A percentile compares a stretch with the other conserved stretches of the same genome.
Evolutionary conservation across 345 rosid genomes (phyloP).

Genomic region (Citrus trifoliata): DNA sequence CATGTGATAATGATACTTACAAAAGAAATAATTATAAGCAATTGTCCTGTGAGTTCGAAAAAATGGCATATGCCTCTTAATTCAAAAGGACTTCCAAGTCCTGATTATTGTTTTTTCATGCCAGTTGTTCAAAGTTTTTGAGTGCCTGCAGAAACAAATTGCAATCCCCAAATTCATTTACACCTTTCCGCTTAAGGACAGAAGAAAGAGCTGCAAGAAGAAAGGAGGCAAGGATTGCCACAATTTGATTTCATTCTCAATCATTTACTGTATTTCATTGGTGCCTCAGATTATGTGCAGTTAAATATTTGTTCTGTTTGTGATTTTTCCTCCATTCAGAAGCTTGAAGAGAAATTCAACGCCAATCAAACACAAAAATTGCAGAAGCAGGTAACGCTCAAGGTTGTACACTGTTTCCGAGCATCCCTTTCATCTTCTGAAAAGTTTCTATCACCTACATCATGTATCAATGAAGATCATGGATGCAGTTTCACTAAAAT

Average conservation of each 20-base stretch:
- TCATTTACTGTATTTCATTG: background rate
- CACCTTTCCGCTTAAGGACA: slow-evolving; percentile 67
- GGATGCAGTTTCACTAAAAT: background rate
- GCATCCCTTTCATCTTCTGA: background rate
- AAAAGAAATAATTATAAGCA: background rate
- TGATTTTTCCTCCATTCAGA: slow-evolving; percentile 34
- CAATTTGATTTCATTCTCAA: background rate
- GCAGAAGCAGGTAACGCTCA: slow-evolving; percentile 47
- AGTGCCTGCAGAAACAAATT: slow-evolving; percentile 57
- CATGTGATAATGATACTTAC: background rate
- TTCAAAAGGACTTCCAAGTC: slow-evolving; percentile 15
- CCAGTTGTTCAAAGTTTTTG: slow-evolving; percentile 57
- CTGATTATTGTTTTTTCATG: slow-evolving; percentile 21
- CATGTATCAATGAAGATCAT: background rate
- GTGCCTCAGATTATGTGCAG: background rate
- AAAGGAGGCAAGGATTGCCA: slow-evolving; percentile 54
- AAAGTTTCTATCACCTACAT: background rate
- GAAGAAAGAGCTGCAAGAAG: slow-evolving; percentile 87
- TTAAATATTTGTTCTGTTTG: background rate
- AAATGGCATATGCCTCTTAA: background rate
- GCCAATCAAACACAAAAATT: slow-evolving; percentile 40
- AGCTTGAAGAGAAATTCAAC: slow-evolving; percentile 82
- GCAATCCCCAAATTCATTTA: slow-evolving; percentile 53
- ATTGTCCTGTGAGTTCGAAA: background rate
- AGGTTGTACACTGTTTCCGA: slow-evolving; percentile 26